These are phyloP conservation scores for Lagenidium giganteum DNA, from an alignment of 352 stramenopile genomes.

Conservation along the genomic window DNA sequence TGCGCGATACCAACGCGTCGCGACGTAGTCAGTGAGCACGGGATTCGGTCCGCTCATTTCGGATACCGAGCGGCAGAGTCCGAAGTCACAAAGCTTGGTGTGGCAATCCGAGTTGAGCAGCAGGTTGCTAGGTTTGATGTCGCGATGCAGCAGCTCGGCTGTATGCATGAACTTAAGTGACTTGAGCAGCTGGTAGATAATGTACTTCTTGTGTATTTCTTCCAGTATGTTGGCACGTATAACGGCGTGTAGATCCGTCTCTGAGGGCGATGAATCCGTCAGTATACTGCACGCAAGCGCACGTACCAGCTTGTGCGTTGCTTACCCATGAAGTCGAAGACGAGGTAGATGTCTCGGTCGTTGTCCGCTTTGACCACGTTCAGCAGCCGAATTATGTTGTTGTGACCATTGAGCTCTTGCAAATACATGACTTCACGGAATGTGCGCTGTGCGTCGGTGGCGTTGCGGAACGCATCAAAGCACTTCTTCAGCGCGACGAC, in stretches of 20 bases:
- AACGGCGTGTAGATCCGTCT: conserved; percentile 94
- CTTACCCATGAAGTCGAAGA: conserved; percentile 95
- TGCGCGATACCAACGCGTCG: conserved; percentile 94
- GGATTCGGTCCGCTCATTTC: conserved; percentile 77
- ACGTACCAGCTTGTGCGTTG: background rate
- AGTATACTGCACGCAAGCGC: background rate
- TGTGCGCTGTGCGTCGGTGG: conserved; percentile 92
- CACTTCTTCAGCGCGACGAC: conserved; percentile 96
- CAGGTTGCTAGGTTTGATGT: conserved; percentile 97
- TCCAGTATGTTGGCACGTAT: conserved; percentile 94
- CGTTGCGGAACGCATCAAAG: conserved; percentile 95
- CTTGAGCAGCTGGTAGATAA: conserved; percentile 96
- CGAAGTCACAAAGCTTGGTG: conserved; percentile 96
- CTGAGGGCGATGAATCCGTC: conserved; percentile 23
- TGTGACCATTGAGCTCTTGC: conserved; percentile 87
- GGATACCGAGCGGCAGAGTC: conserved; percentile 89
- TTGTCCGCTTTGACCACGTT: conserved; percentile 95
- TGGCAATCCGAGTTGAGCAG: conserved; percentile 94
- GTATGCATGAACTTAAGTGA: conserved; percentile 97
- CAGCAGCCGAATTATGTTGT: conserved; percentile 93
- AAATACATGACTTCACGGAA: conserved; percentile 97
- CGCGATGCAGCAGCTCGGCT: conserved; percentile 91
- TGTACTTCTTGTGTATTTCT: conserved; percentile 97
- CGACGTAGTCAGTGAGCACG: conserved; percentile 95
- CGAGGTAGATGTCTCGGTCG: conserved; percentile 95